phyloP scores from a whole-genome alignment of 2,329 filamentous ascomycete genomes.

The Hirsutella thompsonii region DNA sequence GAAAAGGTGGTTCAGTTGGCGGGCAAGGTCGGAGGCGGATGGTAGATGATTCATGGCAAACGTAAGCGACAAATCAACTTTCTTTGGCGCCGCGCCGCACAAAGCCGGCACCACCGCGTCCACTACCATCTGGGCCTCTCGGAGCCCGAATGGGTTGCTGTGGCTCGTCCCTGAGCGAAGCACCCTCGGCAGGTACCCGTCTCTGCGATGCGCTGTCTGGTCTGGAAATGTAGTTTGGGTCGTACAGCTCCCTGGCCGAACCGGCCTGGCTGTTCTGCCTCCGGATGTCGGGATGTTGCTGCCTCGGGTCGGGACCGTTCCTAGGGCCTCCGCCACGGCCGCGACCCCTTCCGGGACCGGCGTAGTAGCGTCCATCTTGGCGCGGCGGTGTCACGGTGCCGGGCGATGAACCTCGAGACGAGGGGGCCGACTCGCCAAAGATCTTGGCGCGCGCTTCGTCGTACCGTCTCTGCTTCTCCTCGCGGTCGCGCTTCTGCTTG shows the following conservation, averaged over 20 bases:
- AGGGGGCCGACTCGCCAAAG: conserved; percentile 51
- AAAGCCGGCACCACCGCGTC: conserved; percentile 69
- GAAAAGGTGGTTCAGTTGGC: conserved; percentile 81
- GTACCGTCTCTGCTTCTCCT: conserved; percentile 84
- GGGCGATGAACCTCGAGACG: conserved; percentile 48
- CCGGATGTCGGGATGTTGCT: conserved; percentile 5
- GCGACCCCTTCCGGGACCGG: conserved; percentile 32
- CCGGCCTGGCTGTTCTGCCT: conserved; percentile 11
- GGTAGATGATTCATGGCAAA: too few relatives aligned
- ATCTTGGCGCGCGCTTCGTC: conserved; percentile 80
- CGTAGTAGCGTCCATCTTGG: conserved; percentile 16
- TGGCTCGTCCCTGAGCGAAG: conserved; percentile 39
- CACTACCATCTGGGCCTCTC: conserved; percentile 64
- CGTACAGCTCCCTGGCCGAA: conserved; percentile 53
- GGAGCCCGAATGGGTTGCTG: conserved; percentile 62
- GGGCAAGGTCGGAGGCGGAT: conserved; percentile 83
- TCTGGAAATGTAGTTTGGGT: conserved; percentile 58
- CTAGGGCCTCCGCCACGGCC: conserved; percentile 25
- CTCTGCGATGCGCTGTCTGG: conserved; percentile 38
- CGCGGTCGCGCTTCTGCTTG: conserved; percentile 65
- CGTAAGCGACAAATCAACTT: too few relatives aligned
- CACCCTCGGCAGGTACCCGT: conserved; percentile 24
- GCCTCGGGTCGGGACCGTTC: conserved; percentile 7
- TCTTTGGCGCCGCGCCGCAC: conserved; percentile 42
- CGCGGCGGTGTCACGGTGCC: conserved; percentile 47